phyloP scores from a whole-genome alignment of 805 yeast genomes.

The Candida ipomoeae region DNA sequence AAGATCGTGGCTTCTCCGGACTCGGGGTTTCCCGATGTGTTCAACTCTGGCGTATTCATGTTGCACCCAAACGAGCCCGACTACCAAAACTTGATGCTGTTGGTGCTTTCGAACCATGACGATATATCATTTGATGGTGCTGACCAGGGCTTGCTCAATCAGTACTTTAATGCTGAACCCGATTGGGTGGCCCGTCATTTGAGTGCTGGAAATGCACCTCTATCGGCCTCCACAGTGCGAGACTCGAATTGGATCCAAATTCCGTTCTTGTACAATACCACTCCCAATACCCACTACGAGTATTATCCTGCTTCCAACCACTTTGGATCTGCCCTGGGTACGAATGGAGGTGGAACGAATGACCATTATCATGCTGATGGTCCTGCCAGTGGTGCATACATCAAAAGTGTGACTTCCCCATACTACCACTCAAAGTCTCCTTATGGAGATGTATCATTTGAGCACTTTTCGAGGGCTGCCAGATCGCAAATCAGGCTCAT shows the following conservation, averaged over 20 bases:
- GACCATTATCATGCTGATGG: background rate
- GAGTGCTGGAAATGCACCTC: conserved; percentile 5
- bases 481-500: conserved; percentile 43
- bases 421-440: conserved; percentile 2
- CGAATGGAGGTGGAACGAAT: background rate
- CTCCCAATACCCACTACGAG: conserved; percentile 60
- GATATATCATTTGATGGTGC: conserved; percentile 71
- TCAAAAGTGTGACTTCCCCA: background rate
- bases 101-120: conserved; percentile 17
- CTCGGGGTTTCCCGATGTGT: conserved; percentile 19
- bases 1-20: conserved; percentile 20
- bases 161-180: conserved; percentile 51
- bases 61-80: conserved; percentile 15
- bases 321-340: conserved; percentile 27
- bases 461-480: conserved; percentile 6
- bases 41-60: conserved; percentile 20
- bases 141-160: conserved; percentile 86
- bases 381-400: background rate
- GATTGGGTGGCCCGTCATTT: conserved; percentile 32
- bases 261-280: conserved; percentile 83
- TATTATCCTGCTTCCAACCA: conserved; percentile 64
- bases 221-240: background rate
- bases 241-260: conserved; percentile 57
- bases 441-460: conserved; percentile 6
- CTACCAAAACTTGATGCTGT: conserved; percentile 26